Percentiles rank a stretch among this genome's conserved stretches.
Evolutionary conservation across 345 rosid species (phyloP).

Genomic region (Rhizophora apiculata): DNA sequence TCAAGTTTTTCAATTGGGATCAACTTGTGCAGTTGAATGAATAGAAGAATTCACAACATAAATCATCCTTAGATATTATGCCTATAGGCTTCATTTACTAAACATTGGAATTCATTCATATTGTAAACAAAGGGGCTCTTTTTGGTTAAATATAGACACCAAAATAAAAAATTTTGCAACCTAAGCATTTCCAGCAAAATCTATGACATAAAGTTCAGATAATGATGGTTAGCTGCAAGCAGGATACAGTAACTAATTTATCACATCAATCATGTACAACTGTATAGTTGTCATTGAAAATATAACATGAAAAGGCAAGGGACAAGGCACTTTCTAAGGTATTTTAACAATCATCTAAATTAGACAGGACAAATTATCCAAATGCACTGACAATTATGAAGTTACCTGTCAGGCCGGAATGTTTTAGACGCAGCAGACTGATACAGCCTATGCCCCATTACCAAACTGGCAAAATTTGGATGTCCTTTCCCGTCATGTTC

Average conservation of each 20-base stretch:
- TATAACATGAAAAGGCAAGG: background rate
- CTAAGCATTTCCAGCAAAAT: too few relatives aligned
- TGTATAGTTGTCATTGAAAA: background rate
- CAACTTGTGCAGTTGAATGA: background rate
- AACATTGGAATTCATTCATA: background rate
- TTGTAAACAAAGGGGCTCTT: too few relatives aligned
- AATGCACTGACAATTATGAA: background rate
- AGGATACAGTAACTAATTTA: background rate
- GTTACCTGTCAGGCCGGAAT: slow-evolving; percentile 85
- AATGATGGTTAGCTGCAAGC: background rate
- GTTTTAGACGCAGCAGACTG: slow-evolving; percentile 80
- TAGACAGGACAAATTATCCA: background rate
- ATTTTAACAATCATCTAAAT: too few relatives aligned
- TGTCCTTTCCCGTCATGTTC: slow-evolving; percentile 93
- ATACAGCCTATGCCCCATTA: slow-evolving; percentile 92
- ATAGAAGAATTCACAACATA: background rate
- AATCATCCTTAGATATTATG: background rate
- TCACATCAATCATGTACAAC: background rate
- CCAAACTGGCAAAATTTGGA: slow-evolving; percentile 87
- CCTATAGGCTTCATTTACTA: background rate
- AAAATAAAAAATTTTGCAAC: too few relatives aligned
- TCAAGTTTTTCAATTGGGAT: background rate
- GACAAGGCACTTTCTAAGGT: background rate
- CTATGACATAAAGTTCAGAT: background rate
- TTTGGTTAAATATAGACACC: too few relatives aligned